Evolutionary conservation across 2,329 filamentous ascomycete genomes (phyloP).

Genomic region (Apiospora saccharicola): DNA sequence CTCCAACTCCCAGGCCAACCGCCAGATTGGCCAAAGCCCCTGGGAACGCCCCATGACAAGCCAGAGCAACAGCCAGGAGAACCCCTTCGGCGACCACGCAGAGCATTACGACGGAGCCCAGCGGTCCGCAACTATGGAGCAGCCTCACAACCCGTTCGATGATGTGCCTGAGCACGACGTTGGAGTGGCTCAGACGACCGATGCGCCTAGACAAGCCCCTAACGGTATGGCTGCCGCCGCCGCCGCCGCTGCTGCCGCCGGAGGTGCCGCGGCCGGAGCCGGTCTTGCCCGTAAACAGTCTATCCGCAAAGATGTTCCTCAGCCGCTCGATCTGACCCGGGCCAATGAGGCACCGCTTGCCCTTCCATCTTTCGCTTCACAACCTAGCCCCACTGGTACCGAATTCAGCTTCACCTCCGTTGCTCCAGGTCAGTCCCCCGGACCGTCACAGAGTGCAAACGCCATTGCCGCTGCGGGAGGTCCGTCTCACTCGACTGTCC

Average conservation of each 20-base stretch:
- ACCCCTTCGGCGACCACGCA: slow-evolving; percentile 72
- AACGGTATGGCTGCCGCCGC: slow-evolving; percentile 41
- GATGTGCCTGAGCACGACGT: slow-evolving; percentile 45
- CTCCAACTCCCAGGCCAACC: slow-evolving; percentile 36
- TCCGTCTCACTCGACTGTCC: slow-evolving; percentile 70
- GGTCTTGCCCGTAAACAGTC: slow-evolving; percentile 62
- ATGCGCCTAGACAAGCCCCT: slow-evolving; percentile 36
- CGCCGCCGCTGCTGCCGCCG: slow-evolving; percentile 48
- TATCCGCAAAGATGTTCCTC: slow-evolving; percentile 59
- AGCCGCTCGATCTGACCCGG: slow-evolving; percentile 62
- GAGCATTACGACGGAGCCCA: slow-evolving; percentile 35
- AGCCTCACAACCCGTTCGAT: slow-evolving; percentile 45
- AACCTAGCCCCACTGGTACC: slow-evolving; percentile 68
- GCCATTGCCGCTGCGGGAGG: slow-evolving; percentile 70
- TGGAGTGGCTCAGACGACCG: slow-evolving; percentile 46
- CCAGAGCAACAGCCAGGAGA: slow-evolving; percentile 61
- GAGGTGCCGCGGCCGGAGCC: slow-evolving; percentile 47
- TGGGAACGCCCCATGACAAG: slow-evolving; percentile 58
- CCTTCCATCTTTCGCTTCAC: slow-evolving; percentile 42
- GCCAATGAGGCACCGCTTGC: slow-evolving; percentile 30
- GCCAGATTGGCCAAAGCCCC: slow-evolving; percentile 45
- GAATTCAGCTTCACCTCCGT: slow-evolving; percentile 68
- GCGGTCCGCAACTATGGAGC: slow-evolving; percentile 40
- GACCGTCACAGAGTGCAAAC: slow-evolving; percentile 58
- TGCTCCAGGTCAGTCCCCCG: slow-evolving; percentile 53